phyloP scores from a whole-genome alignment of 2,329 filamentous ascomycete genomes.

The Paecilomyces sp. region DNA sequence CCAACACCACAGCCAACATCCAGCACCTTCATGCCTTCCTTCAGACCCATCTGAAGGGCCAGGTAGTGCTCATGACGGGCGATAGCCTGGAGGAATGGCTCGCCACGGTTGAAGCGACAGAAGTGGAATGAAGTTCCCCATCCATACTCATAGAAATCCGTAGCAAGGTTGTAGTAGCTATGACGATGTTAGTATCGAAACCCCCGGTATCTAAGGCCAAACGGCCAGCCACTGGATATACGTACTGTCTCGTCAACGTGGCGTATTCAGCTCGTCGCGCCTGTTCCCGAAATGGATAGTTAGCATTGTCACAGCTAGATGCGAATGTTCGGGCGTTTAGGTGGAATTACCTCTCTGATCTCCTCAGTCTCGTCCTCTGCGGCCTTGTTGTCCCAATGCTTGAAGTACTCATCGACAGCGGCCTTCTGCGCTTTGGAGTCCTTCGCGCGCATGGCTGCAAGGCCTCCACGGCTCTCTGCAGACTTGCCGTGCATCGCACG shows the following conservation, averaged over 20 bases:
- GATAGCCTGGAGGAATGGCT: constrained; percentile 85
- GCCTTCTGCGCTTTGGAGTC: constrained; percentile 69
- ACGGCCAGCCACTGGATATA: constrained; percentile 12
- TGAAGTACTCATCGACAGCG: constrained; percentile 87
- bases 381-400: constrained; percentile 87
- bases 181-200: constrained; percentile 2
- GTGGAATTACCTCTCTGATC: constrained; percentile 60
- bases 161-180: constrained; percentile 95
- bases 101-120: constrained; percentile 81
- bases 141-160: constrained; percentile 92
- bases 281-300: constrained; percentile 34
- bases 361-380: constrained; percentile 74
- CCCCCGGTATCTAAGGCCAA: not conserved
- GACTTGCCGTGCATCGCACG: constrained; percentile 77
- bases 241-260: constrained; percentile 83
- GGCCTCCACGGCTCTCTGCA: constrained; percentile 61
- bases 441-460: constrained; percentile 81
- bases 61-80: constrained; percentile 97
- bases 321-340: not conserved
- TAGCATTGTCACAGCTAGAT: not conserved
- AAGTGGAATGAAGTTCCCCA: constrained; percentile 98
- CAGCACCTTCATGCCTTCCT: constrained; percentile 79
- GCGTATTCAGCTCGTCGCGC: constrained; percentile 82
- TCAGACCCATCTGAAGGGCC: constrained; percentile 78
- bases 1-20: constrained; percentile 97